Evolutionary conservation across 192 early-diverging fungal genomes (phyloP).

Genomic region (Backusella tarrabulga): DNA sequence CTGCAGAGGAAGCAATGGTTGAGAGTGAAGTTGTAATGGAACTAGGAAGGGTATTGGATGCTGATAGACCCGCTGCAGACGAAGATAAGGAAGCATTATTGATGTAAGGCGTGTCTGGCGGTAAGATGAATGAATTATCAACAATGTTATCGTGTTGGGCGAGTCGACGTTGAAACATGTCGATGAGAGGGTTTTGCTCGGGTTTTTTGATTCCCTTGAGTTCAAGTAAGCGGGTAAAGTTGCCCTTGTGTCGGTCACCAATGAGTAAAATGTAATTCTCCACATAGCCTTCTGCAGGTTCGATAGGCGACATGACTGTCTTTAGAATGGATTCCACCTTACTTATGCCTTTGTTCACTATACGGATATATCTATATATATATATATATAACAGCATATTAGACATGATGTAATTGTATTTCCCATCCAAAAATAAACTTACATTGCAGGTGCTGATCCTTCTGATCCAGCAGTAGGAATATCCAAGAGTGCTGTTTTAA

Average conservation of each 20-base stretch:
- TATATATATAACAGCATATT: background rate
- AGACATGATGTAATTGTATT: too few relatives aligned
- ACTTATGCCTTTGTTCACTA: constrained; percentile 78
- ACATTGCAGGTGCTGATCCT: constrained; percentile 57
- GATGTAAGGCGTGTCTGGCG: background rate
- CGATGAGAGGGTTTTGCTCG: constrained; percentile 57
- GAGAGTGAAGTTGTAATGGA: constrained; percentile 25
- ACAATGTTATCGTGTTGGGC: constrained; percentile 35
- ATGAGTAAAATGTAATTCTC: constrained; percentile 90
- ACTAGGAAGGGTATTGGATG: constrained; percentile 8
- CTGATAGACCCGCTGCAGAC: background rate
- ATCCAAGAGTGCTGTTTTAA: constrained; percentile 80
- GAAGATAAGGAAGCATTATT: background rate
- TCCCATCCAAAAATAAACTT: constrained; percentile 18
- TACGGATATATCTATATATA: constrained; percentile 69
- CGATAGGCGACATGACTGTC: constrained; percentile 79
- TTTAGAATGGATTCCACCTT: constrained; percentile 89
- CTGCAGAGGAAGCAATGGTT: constrained; percentile 21
- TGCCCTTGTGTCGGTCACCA: constrained; percentile 60
- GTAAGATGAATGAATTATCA: constrained; percentile 47
- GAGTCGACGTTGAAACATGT: constrained; percentile 51
- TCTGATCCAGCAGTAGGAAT: constrained; percentile 68
- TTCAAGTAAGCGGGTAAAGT: constrained; percentile 80
- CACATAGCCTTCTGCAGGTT: constrained; percentile 81
- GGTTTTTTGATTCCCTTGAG: constrained; percentile 72